These are phyloP conservation scores for Xylaria multiplex DNA, from an alignment of 2,329 filamentous ascomycete genomes.

Conservation along the genomic window DNA sequence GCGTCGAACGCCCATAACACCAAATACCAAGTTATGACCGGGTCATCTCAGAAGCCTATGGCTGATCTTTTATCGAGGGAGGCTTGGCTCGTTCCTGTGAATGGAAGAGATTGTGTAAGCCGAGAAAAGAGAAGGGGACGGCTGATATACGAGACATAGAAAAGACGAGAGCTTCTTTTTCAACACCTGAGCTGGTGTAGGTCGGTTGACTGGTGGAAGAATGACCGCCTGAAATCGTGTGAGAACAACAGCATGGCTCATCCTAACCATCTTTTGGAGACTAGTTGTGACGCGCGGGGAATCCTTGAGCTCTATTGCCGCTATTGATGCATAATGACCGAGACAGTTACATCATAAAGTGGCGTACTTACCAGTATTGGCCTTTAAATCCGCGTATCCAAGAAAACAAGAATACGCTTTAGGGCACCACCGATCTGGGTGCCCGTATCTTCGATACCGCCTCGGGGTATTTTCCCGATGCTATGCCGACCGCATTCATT, in stretches of 20 bases:
- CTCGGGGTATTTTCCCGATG: not conserved
- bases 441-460: not conserved
- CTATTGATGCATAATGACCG: conserved; percentile 22
- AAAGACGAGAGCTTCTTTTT: not conserved
- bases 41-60: not conserved
- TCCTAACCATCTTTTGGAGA: not conserved
- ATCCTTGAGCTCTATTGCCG: conserved; percentile 17
- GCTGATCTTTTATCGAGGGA: not conserved
- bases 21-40: not conserved
- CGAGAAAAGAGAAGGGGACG: conserved; percentile 1
- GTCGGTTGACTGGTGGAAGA: conserved; percentile 21
- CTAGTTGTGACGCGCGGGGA: conserved; percentile 23
- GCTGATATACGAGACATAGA: not conserved
- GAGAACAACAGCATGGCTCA: not conserved
- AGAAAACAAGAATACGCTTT: conserved; percentile 1
- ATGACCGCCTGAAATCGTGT: conserved; percentile 10
- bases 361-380: conserved; percentile 6
- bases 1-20: not conserved
- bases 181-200: conserved; percentile 15
- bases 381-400: not conserved
- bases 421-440: not conserved
- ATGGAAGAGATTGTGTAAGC: not conserved
- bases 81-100: not conserved
- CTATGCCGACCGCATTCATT: not conserved
- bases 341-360: conserved; percentile 3